Evolutionary conservation across 2,329 filamentous ascomycete genomes (phyloP), one percentile per base, ranked within the genome.

Genomic region (Fusarium palustre): DNA sequence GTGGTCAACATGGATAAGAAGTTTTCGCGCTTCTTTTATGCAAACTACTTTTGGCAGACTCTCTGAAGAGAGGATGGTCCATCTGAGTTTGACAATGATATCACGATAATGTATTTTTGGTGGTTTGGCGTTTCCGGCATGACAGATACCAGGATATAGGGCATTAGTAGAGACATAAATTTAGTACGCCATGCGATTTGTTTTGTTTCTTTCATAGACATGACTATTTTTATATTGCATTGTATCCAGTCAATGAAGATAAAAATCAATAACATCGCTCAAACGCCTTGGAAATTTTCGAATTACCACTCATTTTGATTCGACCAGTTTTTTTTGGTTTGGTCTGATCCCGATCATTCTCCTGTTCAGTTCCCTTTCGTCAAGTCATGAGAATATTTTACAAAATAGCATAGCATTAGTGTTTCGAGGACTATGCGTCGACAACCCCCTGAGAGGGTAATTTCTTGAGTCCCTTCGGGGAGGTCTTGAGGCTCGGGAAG

Each of bases 21-120:
- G 82, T 94, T 97, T 79, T 95, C 92, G 61, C 87, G 90, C 66
- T 95, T 92, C 79, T 97, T 97, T 77, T 97, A 97, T 76, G 93
- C 94, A 24, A 97, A 97, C 75, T 97, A 97, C 79, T 97, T 98
- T 77, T 99, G 96, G 96, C 87, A 93, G 75, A 95, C 90, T 31
- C 84, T 97, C 78, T 97, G 63, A 73, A 43, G n/a, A 30, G 25
- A 15, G 5, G 11, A n/a, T 25, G 20, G 1, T 15, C 20, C 30
- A 22, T 15, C 8, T 36, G n/a, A n/a, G 15, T 24, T 25, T 33
- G 30, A 22, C 15, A 42, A 57, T 42, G 34, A 59, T 58, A 48
- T 49, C 28, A 59, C 20, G 59, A 71, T 45, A 52, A 70, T 43
- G 59, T 20, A 62, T 50, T 64, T 47, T 41, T 18, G 22, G 53